These are phyloP conservation scores for Harringtonia lauricola DNA, from an alignment of 2,329 filamentous ascomycete species.

Conservation along the genomic window DNA sequence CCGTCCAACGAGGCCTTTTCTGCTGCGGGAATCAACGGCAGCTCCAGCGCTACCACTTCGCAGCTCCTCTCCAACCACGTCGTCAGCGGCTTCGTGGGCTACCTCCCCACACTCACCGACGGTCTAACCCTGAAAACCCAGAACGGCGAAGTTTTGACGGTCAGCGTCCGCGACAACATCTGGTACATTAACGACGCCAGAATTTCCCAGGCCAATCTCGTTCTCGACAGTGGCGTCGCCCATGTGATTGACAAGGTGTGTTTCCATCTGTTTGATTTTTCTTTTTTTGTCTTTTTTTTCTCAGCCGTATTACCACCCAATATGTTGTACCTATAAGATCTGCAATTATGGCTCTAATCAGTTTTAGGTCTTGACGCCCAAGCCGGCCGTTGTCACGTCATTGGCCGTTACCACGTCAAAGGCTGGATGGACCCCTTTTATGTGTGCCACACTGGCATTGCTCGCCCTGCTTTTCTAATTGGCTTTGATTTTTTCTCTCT, in stretches of 20 bases:
- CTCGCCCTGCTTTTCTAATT: background rate
- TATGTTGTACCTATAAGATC: too few species aligned
- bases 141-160: conserved; percentile 9
- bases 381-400: background rate
- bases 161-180: conserved; percentile 12
- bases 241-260: conserved; percentile 14
- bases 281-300: too few species aligned
- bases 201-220: conserved; percentile 14
- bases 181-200: conserved; percentile 16
- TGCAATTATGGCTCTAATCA: too few species aligned
- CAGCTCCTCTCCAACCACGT: conserved; percentile 12
- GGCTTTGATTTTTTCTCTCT: too few species aligned
- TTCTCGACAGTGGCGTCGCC: conserved; percentile 14
- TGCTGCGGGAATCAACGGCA: conserved; percentile 5
- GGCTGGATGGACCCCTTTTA: background rate
- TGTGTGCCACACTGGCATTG: background rate
- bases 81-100: conserved; percentile 10
- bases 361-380: background rate
- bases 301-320: too few species aligned
- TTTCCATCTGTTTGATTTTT: background rate
- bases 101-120: conserved; percentile 12
- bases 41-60: conserved; percentile 2
- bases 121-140: conserved; percentile 11
- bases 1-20: conserved; percentile 13
- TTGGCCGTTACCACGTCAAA: background rate